Evolutionary conservation across 352 stramenopile species (phyloP).

Genomic region (Thalassiosira mediterranea): DNA sequence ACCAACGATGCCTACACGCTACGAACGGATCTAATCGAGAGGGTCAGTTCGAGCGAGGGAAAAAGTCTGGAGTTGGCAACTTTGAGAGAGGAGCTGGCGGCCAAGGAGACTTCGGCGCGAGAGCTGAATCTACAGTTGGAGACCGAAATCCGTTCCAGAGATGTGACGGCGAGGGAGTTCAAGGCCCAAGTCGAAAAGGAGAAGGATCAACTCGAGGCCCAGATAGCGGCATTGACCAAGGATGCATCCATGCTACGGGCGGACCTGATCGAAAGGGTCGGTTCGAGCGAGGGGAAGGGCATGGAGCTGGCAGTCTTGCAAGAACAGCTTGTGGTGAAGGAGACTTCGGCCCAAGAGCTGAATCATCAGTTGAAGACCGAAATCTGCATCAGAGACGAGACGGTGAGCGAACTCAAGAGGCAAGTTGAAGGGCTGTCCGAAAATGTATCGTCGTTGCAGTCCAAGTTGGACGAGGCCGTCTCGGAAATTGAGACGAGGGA

Average conservation of each 20-base stretch:
- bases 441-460: not conserved
- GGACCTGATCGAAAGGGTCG: not conserved
- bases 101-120: too few relatives aligned
- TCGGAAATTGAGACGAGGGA: not conserved
- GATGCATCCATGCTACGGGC: not conserved
- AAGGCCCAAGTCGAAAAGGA: not conserved
- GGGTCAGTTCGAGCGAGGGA: not conserved
- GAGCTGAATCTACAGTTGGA: not conserved
- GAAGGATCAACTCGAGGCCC: not conserved
- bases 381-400: not conserved
- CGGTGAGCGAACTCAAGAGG: not conserved
- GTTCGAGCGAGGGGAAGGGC: not conserved
- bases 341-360: too few relatives aligned
- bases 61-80: not conserved
- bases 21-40: not conserved
- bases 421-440: not conserved
- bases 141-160: not conserved
- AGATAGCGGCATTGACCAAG: not conserved
- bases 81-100: not conserved
- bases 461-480: not conserved
- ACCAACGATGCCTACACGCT: too few relatives aligned
- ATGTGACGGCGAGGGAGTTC: not conserved
- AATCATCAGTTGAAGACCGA: not conserved
- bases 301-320: not conserved
- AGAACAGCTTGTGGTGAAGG: not conserved